Percentiles rank a stretch among this genome's conserved stretches.
phyloP scores from a whole-genome alignment of 1,139 yeast genomes.

The Geotrichum candidum region DNA sequence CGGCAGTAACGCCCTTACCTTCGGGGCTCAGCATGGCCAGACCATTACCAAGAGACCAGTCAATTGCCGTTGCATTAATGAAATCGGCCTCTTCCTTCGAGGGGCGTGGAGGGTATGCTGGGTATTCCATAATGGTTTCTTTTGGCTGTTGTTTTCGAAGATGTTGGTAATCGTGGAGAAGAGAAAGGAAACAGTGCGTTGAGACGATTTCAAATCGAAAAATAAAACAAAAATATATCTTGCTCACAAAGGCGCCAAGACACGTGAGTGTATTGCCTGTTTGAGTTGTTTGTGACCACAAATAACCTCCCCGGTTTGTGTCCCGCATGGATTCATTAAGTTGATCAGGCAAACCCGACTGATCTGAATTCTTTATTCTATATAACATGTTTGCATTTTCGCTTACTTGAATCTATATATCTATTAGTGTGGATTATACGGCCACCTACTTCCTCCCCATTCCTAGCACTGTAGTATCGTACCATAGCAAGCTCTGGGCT shows the following conservation, averaged over 20 bases:
- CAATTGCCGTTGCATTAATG: slow-evolving; percentile 40
- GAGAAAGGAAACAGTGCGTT: neutral
- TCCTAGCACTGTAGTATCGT: too few species aligned
- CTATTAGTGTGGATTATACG: too few species aligned
- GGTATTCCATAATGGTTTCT: slow-evolving; percentile 16
- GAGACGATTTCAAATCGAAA: neutral
- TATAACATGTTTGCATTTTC: too few species aligned
- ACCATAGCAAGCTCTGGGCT: too few species aligned
- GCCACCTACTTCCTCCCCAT: too few species aligned
- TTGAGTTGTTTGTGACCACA: neutral
- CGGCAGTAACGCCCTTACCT: slow-evolving; percentile 40
- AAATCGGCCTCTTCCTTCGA: slow-evolving; percentile 10
- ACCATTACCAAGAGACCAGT: slow-evolving; percentile 78
- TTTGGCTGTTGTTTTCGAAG: neutral
- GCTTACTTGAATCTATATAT: too few species aligned
- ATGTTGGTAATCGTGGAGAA: neutral
- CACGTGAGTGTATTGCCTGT: neutral
- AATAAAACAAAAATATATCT: neutral
- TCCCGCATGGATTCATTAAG: too few species aligned
- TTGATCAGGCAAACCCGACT: too few species aligned
- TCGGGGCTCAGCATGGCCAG: slow-evolving; percentile 66
- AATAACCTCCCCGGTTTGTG: neutral
- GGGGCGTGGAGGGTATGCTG: slow-evolving; percentile 15
- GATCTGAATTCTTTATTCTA: too few species aligned
- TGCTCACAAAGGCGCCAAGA: neutral